Base-by-base conservation (phyloP, 2,329 filamentous ascomycete species). In the Reticulascus tulasneorum region DNA sequence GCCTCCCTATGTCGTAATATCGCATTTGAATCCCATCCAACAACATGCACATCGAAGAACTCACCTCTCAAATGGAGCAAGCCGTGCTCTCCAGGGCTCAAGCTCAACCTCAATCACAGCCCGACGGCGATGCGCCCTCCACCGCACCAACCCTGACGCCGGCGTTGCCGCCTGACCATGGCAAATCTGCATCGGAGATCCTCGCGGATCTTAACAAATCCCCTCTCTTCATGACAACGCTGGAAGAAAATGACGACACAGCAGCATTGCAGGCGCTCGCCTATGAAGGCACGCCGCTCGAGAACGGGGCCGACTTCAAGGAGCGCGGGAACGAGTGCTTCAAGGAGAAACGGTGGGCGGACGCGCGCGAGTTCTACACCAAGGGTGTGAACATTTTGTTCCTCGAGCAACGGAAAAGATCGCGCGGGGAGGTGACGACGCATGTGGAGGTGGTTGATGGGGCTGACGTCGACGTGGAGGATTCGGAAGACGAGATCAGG, bases 191-290 rank as follows among this genome's bases (percentile, higher is more conserved):
- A 4, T 73, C 76, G 23, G 74, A 79, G 49, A 68, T 79, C 22
- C 58, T 73, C 38, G 69, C 69, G 9, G 75, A 79, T 31, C 61
- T 80, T 26, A 77, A 77, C 57, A 69, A 70, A 55, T 75, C 70
- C 21, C 93, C 93, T 7, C 75, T 98, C 23, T 98, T 98, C 71
- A 98, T 98, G 93, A 97, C 89, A 20, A 82, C 86, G 48, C 73
- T 96, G 22, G 85, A 94, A 47, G 83, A 90, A 46, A 95, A 95
- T 54, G 71, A 84, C 44, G 81, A 86, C 48, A 71, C 95, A 1
- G 89, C 94, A 51, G 94, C 93, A 1, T 73, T 98, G 42, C 84
- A 86, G 56, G 91, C 93, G 1, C 69, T 98, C 24, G 87, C 88
- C 20, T 95, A 96, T 57, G 93, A 98, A 66, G 94, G 93, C 15